These are phyloP conservation scores for Periconia digitata DNA, from an alignment of 2,329 filamentous ascomycete genomes.

Conservation along the genomic window DNA sequence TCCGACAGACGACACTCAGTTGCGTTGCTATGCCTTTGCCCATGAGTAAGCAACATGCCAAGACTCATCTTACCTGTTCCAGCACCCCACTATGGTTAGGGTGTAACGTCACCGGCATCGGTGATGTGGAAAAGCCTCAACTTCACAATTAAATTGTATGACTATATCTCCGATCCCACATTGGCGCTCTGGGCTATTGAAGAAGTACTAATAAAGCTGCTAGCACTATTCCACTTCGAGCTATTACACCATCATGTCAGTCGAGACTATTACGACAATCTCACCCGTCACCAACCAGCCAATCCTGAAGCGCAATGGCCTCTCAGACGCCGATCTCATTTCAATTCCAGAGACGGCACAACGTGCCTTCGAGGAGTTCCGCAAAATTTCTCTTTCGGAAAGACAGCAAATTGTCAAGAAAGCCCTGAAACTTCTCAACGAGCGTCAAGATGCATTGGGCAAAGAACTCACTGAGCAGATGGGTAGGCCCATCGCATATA, in stretches of 20 bases:
- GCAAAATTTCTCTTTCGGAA: conserved; percentile 71
- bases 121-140: conserved; percentile 7
- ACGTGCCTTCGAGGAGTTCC: conserved; percentile 75
- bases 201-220: conserved; percentile 20
- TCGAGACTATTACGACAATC: conserved; percentile 71
- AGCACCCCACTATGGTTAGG: neutral
- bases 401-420: conserved; percentile 80
- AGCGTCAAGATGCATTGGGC: conserved; percentile 77
- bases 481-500: conserved; percentile 89
- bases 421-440: conserved; percentile 70
- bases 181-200: conserved; percentile 15
- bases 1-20: neutral
- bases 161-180: conserved; percentile 3
- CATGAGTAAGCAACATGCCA: neutral
- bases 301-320: conserved; percentile 76
- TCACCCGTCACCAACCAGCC: conserved; percentile 87
- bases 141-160: conserved; percentile 15
- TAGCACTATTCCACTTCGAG: conserved; percentile 8
- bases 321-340: conserved; percentile 69
- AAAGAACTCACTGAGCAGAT: conserved; percentile 90
- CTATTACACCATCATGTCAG: conserved; percentile 47
- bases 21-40: neutral
- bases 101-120: conserved; percentile 15
- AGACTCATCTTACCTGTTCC: neutral
- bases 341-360: conserved; percentile 71